Conservation (phyloP, 2,329 filamentous ascomycete genomes). For the Exutisphaerella laricina region DNA sequence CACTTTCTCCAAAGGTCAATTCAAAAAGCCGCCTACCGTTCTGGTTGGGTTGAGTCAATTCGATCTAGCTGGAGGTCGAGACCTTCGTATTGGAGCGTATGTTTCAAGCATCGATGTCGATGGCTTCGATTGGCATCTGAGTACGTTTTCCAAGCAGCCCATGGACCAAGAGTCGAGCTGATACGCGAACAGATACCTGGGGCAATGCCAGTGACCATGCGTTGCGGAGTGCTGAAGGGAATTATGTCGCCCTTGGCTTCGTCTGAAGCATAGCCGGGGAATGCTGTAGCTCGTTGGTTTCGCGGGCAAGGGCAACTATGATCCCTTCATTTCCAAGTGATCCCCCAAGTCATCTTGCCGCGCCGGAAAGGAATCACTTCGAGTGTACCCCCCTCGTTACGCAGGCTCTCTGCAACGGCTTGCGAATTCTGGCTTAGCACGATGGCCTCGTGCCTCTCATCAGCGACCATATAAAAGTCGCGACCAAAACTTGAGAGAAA, state of each 20-base stretch:
- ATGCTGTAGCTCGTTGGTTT: background rate
- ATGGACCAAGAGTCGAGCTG: background rate
- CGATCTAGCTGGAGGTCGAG: conserved; percentile 6
- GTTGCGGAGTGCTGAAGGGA: conserved; percentile 7
- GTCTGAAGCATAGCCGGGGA: background rate
- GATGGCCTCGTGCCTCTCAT: conserved; percentile 47
- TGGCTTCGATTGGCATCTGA: conserved; percentile 7
- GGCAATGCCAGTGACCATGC: conserved; percentile 1
- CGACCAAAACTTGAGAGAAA: conserved; percentile 56
- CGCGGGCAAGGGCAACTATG: background rate
- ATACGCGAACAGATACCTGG: conserved; percentile 4
- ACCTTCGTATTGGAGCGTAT: conserved; percentile 4
- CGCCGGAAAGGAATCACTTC: conserved; percentile 63
- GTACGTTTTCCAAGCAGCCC: background rate
- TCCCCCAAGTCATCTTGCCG: conserved; percentile 56
- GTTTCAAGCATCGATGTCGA: background rate
- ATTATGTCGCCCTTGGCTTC: conserved; percentile 7
- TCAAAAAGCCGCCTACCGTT: conserved; percentile 14
- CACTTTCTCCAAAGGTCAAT: conserved; percentile 10
- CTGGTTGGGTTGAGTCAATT: conserved; percentile 10
- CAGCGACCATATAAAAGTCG: conserved; percentile 51
- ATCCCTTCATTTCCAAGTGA: conserved; percentile 39
- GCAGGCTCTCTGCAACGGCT: conserved; percentile 51
- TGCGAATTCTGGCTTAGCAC: conserved; percentile 53
- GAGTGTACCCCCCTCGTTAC: conserved; percentile 46